Base-by-base conservation (phyloP, 2,329 filamentous ascomycete species). In the Exophiala phaeomuriformis region DNA sequence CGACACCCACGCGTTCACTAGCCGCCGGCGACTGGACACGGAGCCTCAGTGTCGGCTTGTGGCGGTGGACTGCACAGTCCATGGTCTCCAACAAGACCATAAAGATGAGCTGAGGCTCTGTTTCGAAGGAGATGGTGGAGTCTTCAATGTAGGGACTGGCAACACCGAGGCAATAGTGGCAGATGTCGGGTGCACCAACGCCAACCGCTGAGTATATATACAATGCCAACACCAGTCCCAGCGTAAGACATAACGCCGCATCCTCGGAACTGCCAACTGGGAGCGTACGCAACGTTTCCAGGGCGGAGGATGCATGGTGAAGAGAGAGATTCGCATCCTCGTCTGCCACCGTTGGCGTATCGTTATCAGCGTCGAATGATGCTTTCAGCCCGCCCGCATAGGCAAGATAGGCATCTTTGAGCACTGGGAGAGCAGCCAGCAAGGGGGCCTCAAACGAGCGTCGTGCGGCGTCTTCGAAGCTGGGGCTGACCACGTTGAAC, bases 351-450 rank as follows among this genome's bases (percentile, higher is more conserved):
- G 27, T 45, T n/a, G 35, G 39, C 4, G 6, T 30, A 12, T 12
- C 2, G 3, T 19, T 31, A 12, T 40, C 36, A 10, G 32, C 2
- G 5, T 39, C 33, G 31, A 47, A 44, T 6, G 33, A 10, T 39
- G 44, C 8, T 27, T 40, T 52, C 45, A 52, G 27, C 9, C 30
- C 44, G 2, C 53, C 53, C 5, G 53, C 53, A 48, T 40, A 51
- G 12, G 53, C 53, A 29, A 55, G 48, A 49, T 51, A 55, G 9
- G 53, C 53, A 27, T 55, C 53, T 36, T 52, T 52, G 32, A 55
- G 53, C 32, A 55, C 45, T 5, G 53, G 53, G 36, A 48, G 52
- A 9, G 53, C 53, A 4, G 45, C 31, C 19, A 44, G 48, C 45
- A 55, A 29, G 6, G 40, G 53, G 8, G 53, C 49, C 9, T 27